Evolutionary conservation across 2,329 filamentous ascomycete genomes (phyloP).

Genomic region (Sclerotinia nivalis): DNA sequence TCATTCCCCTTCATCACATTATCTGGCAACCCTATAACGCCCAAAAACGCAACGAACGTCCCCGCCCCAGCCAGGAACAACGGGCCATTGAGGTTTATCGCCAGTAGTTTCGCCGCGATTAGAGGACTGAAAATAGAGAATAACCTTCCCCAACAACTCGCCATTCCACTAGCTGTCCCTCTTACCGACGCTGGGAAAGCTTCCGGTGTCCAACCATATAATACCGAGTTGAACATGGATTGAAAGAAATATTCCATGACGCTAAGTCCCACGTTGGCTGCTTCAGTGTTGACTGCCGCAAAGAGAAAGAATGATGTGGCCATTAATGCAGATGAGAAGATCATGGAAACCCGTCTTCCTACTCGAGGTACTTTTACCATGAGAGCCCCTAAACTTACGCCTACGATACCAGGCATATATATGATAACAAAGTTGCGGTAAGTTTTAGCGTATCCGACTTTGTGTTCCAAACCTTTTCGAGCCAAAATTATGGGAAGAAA

Average conservation of each 20-base stretch:
- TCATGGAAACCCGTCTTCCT: slow-evolving; percentile 38
- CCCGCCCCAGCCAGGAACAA: slow-evolving; percentile 58
- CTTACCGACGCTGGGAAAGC: slow-evolving; percentile 49
- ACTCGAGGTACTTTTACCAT: slow-evolving; percentile 31
- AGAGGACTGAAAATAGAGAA: slow-evolving; percentile 60
- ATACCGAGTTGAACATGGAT: slow-evolving; percentile 34
- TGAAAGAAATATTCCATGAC: slow-evolving; percentile 42
- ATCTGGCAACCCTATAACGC: slow-evolving; percentile 50
- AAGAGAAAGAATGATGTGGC: slow-evolving; percentile 37
- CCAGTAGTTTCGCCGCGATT: slow-evolving; percentile 51
- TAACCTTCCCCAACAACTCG: slow-evolving; percentile 59
- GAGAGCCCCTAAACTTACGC: slow-evolving; percentile 33
- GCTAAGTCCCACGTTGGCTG: slow-evolving; percentile 38
- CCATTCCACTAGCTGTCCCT: slow-evolving; percentile 55
- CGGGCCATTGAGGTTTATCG: slow-evolving; percentile 49
- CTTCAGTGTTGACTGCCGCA: slow-evolving; percentile 35
- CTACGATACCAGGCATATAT: slow-evolving; percentile 42
- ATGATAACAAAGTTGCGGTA: slow-evolving; percentile 44
- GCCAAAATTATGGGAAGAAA: slow-evolving; percentile 43
- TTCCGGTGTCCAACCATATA: slow-evolving; percentile 35
- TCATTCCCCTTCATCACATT: slow-evolving; percentile 23
- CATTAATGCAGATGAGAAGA: slow-evolving; percentile 37
- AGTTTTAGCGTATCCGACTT: slow-evolving; percentile 37
- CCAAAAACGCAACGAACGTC: slow-evolving; percentile 54
- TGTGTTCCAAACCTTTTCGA: slow-evolving; percentile 35